A percentile compares a stretch with the other conserved stretches of the same genome.
These are phyloP conservation scores for Penicillium lagena DNA, from an alignment of 495 filamentous ascomycete genomes.

Conservation along the genomic window DNA sequence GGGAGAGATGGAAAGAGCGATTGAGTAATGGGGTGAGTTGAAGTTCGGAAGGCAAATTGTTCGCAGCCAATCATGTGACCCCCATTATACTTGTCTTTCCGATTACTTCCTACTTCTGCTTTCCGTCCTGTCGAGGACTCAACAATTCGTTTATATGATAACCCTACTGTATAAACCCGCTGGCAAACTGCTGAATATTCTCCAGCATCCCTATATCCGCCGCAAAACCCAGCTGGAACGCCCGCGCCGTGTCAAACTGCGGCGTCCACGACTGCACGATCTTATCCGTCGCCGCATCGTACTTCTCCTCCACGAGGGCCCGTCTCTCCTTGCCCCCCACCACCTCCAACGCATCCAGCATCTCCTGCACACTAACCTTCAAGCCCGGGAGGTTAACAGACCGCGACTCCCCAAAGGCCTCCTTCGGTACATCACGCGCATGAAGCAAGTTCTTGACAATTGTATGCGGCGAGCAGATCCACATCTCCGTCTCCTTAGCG, in stretches of 20 bases:
- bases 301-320: constrained; percentile 57
- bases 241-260: constrained; percentile 54
- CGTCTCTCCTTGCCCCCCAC: constrained; percentile 65
- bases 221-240: constrained; percentile 53
- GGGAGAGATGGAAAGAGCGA: constrained; percentile 35
- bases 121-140: background rate
- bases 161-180: constrained; percentile 17
- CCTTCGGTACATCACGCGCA: constrained; percentile 49
- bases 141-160: too few relatives aligned
- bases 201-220: constrained; percentile 52
- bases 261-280: constrained; percentile 73
- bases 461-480: constrained; percentile 61
- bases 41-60: constrained; percentile 50
- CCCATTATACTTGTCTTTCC: constrained; percentile 36
- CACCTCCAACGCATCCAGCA: constrained; percentile 65
- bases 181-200: constrained; percentile 49
- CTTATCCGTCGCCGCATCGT: constrained; percentile 57
- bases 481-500: constrained; percentile 46
- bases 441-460: constrained; percentile 66
- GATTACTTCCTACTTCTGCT: constrained; percentile 33
- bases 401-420: constrained; percentile 48
- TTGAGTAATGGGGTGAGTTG: constrained; percentile 13
- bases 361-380: constrained; percentile 63
- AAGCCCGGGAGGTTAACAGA: constrained; percentile 71
- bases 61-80: constrained; percentile 47